These are phyloP conservation scores for Sextonia rubra DNA, from an alignment of 164 flowering plant genomes.

Conservation along the genomic window DNA sequence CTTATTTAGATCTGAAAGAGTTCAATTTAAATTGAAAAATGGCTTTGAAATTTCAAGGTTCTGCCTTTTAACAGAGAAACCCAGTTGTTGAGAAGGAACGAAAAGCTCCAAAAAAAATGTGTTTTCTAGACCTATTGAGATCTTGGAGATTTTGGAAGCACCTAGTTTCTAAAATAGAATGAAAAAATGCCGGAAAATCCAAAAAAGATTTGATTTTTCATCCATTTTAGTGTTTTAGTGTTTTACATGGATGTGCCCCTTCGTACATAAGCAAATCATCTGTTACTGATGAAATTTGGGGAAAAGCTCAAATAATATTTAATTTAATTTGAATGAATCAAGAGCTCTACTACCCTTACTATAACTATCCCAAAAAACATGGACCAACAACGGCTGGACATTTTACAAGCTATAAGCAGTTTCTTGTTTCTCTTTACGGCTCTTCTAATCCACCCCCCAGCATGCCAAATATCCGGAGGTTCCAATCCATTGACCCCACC, in stretches of 20 bases:
- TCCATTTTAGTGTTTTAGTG: too few relatives aligned
- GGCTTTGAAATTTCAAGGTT: not conserved
- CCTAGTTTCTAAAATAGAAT: constrained; percentile 4
- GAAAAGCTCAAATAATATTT: too few relatives aligned
- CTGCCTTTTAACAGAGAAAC: not conserved
- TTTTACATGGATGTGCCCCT: too few relatives aligned
- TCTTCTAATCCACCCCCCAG: constrained; percentile 22
- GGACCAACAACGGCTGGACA: not conserved
- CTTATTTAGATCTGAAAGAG: too few relatives aligned
- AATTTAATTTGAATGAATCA: too few relatives aligned
- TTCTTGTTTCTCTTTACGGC: not conserved
- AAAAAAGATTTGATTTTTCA: not conserved
- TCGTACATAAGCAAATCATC: too few relatives aligned
- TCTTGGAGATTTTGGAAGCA: not conserved
- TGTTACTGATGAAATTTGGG: too few relatives aligned
- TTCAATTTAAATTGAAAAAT: not conserved
- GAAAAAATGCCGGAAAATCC: not conserved
- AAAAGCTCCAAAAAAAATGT: not conserved
- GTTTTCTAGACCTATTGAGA: too few relatives aligned
- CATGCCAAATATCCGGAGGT: constrained; percentile 74
- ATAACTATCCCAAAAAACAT: too few relatives aligned
- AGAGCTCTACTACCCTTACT: too few relatives aligned
- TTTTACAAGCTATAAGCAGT: not conserved
- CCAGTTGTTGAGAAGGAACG: not conserved
- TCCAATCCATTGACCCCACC: constrained; percentile 91